Conservation (phyloP, 1,284 basidiomycete genomes). For the Papiliotrema fonsecae region DNA sequence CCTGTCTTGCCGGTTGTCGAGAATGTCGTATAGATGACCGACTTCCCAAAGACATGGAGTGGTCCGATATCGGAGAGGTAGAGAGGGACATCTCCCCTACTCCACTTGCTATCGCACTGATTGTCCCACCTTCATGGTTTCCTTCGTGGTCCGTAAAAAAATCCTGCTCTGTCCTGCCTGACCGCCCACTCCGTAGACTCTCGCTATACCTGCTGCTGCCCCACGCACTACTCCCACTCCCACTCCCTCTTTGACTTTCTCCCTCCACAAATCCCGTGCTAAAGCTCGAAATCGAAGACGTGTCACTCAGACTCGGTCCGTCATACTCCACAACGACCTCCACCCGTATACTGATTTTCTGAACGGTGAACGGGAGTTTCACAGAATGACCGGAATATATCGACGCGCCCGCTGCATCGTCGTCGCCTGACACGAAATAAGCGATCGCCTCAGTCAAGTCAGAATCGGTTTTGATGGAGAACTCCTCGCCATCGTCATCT, state of each 20-base stretch:
- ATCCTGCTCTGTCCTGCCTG: not conserved
- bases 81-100: no score
- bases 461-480: conserved; percentile 61
- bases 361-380: conserved; percentile 8
- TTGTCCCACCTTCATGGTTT: no score
- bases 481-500: conserved; percentile 76
- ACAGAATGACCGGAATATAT: conserved; percentile 52
- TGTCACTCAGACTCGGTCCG: conserved; percentile 82
- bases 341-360: conserved; percentile 68
- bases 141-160: no score
- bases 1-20: not conserved
- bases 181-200: not conserved
- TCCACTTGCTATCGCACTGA: no score
- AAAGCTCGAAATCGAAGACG: conserved; percentile 61
- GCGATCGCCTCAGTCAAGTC: conserved; percentile 79
- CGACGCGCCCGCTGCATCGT: conserved; percentile 68
- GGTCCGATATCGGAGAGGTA: no score
- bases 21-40: not conserved
- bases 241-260: conserved; percentile 9
- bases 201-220: conserved; percentile 10
- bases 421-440: conserved; percentile 67
- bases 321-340: conserved; percentile 78
- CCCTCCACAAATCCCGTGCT: conserved; percentile 46
- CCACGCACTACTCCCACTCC: conserved; percentile 14
- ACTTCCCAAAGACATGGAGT: no score